Evolutionary conservation across 2,329 filamentous ascomycete genomes (phyloP).

Genomic region (Acrocalymma vagum): DNA sequence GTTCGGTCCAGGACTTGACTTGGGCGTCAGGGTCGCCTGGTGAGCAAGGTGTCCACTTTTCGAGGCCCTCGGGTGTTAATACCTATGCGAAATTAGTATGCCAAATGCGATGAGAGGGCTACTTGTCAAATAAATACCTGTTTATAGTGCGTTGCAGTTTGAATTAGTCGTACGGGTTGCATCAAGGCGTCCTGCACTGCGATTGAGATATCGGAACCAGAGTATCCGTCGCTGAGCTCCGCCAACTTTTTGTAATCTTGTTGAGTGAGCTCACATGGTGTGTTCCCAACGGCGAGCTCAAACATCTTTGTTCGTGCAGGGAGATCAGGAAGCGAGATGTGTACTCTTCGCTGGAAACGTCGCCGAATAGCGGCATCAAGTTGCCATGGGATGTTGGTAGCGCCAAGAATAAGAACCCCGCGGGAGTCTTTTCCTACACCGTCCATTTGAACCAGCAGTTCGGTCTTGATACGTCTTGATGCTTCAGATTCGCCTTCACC

Average conservation of each 20-base stretch:
- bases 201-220: conserved; percentile 94
- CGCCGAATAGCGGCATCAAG: conserved; percentile 93
- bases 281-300: conserved; percentile 91
- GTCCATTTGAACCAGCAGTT: conserved; percentile 98
- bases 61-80: conserved; percentile 59
- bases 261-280: conserved; percentile 81
- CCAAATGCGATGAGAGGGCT: conserved; percentile 1
- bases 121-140: conserved; percentile 63
- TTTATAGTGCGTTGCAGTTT: conserved; percentile 98
- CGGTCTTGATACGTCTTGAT: conserved; percentile 96
- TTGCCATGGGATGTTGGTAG: conserved; percentile 99
- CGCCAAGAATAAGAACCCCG: conserved; percentile 92
- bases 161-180: conserved; percentile 96
- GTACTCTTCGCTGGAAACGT: conserved; percentile 94
- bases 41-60: conserved; percentile 87
- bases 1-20: conserved; percentile 93
- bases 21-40: conserved; percentile 85
- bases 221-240: conserved; percentile 89
- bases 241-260: conserved; percentile 84
- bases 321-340: conserved; percentile 90
- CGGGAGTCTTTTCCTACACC: conserved; percentile 96
- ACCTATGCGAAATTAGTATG: background rate
- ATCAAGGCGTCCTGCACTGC: conserved; percentile 96
- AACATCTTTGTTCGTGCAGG: conserved; percentile 94
- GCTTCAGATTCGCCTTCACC: conserved; percentile 97